Percentiles rank a stretch among this genome's conserved stretches.
Conservation (phyloP, 2,329 filamentous ascomycete genomes). For the Byssoonygena ceratinophila region DNA sequence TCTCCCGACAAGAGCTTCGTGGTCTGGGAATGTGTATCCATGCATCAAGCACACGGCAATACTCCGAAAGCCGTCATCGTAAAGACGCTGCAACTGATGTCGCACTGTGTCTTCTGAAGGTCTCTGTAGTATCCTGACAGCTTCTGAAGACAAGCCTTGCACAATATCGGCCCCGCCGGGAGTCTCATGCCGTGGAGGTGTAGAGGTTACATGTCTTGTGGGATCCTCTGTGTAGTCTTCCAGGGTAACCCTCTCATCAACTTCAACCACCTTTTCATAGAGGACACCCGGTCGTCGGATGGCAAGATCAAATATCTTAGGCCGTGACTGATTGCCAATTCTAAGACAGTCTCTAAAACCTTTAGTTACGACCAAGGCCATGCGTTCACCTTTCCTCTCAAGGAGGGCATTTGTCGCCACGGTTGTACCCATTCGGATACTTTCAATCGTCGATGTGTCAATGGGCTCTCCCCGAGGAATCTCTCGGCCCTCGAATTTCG, state of each 20-base stretch:
- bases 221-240: conserved; percentile 91
- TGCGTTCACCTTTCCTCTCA: conserved; percentile 80
- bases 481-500: conserved; percentile 60
- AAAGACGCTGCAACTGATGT: conserved; percentile 55
- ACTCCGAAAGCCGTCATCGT: conserved; percentile 60
- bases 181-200: conserved; percentile 29
- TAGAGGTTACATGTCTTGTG: conserved; percentile 48
- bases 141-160: conserved; percentile 61
- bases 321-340: conserved; percentile 83
- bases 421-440: conserved; percentile 91
- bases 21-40: conserved; percentile 78
- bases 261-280: conserved; percentile 75
- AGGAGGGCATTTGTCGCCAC: conserved; percentile 87
- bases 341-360: conserved; percentile 80
- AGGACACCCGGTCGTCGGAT: conserved; percentile 80
- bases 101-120: conserved; percentile 47
- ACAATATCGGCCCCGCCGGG: conserved; percentile 48
- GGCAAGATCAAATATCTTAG: conserved; percentile 81
- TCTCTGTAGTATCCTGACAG: conserved; percentile 57
- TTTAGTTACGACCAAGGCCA: conserved; percentile 75
- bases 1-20: conserved; percentile 66
- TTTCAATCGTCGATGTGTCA: conserved; percentile 74
- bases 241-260: conserved; percentile 80
- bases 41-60: conserved; percentile 89
- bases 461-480: conserved; percentile 70